These are phyloP conservation scores for Leccinum incarnatum DNA, from an alignment of 768 basidiomycete genomes.

Conservation along the genomic window DNA sequence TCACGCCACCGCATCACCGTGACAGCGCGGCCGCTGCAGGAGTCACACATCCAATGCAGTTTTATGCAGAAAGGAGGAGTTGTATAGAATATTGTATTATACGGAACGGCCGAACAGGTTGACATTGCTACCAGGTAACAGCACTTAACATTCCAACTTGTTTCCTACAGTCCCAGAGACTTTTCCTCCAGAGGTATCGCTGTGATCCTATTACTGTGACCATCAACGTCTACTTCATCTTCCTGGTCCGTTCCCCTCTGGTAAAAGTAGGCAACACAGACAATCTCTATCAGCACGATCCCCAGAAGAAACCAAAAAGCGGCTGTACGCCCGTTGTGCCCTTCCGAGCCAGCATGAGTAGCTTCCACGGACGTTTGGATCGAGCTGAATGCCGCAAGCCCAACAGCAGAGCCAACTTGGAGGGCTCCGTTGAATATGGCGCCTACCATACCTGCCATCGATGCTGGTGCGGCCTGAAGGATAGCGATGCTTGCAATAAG, in stretches of 20 bases:
- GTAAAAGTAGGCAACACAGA: conserved; percentile 38
- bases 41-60: no score
- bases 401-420: conserved; percentile 51
- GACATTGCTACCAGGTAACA: no score
- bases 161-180: background rate
- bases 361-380: conserved; percentile 46
- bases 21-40: no score
- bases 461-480: conserved; percentile 45
- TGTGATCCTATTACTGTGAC: background rate
- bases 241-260: conserved; percentile 13
- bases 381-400: conserved; percentile 46
- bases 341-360: conserved; percentile 28
- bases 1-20: no score
- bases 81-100: no score
- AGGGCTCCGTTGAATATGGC: conserved; percentile 56
- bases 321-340: conserved; percentile 42
- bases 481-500: conserved; percentile 42
- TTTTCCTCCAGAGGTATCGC: background rate
- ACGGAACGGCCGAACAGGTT: no score
- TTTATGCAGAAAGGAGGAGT: no score
- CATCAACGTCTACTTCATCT: background rate
- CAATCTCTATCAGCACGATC: conserved; percentile 31
- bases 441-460: conserved; percentile 52
- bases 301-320: conserved; percentile 46
- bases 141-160: no score